A percentile compares a stretch with the other conserved stretches of the same genome.
phyloP scores from a whole-genome alignment of 352 stramenopile species.

The Phytophthora citricola region DNA sequence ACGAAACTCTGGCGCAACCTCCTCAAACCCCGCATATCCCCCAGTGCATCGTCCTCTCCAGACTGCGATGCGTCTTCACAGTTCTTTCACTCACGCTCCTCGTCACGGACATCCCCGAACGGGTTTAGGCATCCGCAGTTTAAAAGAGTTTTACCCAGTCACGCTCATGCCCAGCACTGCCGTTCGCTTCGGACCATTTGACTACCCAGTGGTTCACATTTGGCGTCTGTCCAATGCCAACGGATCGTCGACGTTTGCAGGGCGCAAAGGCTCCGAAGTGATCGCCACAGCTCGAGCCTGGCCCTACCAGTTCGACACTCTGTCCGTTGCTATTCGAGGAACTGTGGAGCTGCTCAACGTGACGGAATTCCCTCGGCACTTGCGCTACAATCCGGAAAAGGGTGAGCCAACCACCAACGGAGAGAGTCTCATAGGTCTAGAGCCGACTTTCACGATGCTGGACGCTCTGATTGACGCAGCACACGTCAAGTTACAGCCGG shows the following conservation, averaged over 20 bases:
- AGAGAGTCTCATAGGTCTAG: slow-evolving; percentile 26
- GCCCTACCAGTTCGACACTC: slow-evolving; percentile 50
- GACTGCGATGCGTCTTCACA: slow-evolving; percentile 42
- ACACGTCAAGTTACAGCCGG: background rate
- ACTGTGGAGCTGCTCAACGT: slow-evolving; percentile 36
- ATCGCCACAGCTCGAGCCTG: slow-evolving; percentile 30
- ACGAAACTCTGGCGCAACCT: slow-evolving; percentile 14
- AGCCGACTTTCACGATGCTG: slow-evolving; percentile 44
- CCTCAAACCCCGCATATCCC: slow-evolving; percentile 37
- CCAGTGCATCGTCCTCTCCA: slow-evolving; percentile 34
- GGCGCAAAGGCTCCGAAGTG: slow-evolving; percentile 14
- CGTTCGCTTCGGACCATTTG: slow-evolving; percentile 52
- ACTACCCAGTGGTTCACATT: slow-evolving; percentile 52
- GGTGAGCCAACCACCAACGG: slow-evolving; percentile 9
- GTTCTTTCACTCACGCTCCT: slow-evolving; percentile 46
- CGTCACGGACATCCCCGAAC: slow-evolving; percentile 61
- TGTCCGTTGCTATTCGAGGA: slow-evolving; percentile 38
- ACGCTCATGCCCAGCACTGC: slow-evolving; percentile 33
- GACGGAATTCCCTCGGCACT: slow-evolving; percentile 30
- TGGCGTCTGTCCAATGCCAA: slow-evolving; percentile 1
- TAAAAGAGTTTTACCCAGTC: slow-evolving; percentile 34
- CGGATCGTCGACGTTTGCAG: slow-evolving; percentile 13
- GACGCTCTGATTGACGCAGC: slow-evolving; percentile 36
- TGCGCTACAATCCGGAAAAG: slow-evolving; percentile 31
- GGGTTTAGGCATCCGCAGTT: slow-evolving; percentile 37